A percentile compares a stretch with the other conserved stretches of the same genome.
Evolutionary conservation across 768 basidiomycete species (phyloP).

Genomic region (Leccinellum albellum): DNA sequence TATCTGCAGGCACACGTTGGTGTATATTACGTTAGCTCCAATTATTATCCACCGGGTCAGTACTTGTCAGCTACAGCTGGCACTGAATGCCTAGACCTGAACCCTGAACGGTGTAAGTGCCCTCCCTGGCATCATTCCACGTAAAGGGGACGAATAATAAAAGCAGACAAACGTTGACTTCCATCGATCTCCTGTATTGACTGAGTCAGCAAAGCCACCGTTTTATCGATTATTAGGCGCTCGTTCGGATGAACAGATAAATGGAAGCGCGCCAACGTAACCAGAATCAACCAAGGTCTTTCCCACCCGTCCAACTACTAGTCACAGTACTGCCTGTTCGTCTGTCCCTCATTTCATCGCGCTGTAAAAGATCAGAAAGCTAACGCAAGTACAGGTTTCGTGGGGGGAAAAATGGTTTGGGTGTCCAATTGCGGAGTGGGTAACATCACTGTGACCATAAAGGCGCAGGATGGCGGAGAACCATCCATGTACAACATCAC

Average conservation of each 20-base stretch:
- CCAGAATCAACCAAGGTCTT: background rate
- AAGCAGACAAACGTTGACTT: background rate
- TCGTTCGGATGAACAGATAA: background rate
- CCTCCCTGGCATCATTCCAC: no score
- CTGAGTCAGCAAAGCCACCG: background rate
- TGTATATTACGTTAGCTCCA: no score
- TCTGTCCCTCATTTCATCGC: background rate
- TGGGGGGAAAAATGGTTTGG: slow-evolving; percentile 13
- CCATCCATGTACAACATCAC: background rate
- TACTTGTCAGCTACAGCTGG: no score
- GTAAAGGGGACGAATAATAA: background rate
- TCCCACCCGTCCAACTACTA: background rate
- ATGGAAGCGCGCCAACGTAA: background rate
- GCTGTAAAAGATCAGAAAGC: background rate
- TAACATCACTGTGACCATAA: slow-evolving; percentile 1
- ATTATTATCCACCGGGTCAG: no score
- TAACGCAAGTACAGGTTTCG: background rate
- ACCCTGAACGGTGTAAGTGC: no score
- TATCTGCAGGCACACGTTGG: no score
- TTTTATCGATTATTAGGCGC: background rate
- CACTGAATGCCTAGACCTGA: no score
- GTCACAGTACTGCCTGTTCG: background rate
- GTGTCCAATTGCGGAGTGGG: slow-evolving; percentile 7
- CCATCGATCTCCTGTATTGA: background rate
- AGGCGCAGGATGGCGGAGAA: slow-evolving; percentile 3